These are phyloP conservation scores for Clonostachys byssicola DNA, from an alignment of 2,329 filamentous ascomycete species.

Conservation along the genomic window DNA sequence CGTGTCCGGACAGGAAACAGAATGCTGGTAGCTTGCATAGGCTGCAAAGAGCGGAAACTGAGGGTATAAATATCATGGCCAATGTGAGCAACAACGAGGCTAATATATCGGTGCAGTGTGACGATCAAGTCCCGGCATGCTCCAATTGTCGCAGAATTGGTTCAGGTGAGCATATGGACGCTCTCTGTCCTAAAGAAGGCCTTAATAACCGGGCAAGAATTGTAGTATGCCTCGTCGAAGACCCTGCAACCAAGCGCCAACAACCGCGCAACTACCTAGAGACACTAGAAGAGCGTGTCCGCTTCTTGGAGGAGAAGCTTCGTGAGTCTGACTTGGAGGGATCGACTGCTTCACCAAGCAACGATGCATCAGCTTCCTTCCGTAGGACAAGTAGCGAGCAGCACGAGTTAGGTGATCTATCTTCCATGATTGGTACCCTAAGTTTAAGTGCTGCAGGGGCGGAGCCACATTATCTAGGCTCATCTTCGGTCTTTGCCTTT, in stretches of 20 bases:
- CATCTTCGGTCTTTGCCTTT: constrained; percentile 25
- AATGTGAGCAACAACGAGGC: neutral
- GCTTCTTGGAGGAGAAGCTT: constrained; percentile 20
- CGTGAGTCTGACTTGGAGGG: constrained; percentile 17
- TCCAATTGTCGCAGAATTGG: constrained; percentile 1
- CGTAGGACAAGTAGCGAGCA: constrained; percentile 1
- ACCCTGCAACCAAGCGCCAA: constrained; percentile 27
- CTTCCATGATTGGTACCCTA: constrained; percentile 16
- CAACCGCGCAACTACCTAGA: constrained; percentile 15
- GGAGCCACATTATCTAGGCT: constrained; percentile 28
- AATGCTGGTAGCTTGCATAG: constrained; percentile 1
- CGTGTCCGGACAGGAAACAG: neutral
- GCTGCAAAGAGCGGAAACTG: constrained; percentile 3
- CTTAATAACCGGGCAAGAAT: constrained; percentile 4
- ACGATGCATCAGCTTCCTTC: constrained; percentile 2
- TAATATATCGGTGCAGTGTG: neutral
- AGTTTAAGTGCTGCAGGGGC: constrained; percentile 20
- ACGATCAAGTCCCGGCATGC: constrained; percentile 1
- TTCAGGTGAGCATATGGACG: neutral
- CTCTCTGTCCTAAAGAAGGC: neutral
- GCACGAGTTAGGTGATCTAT: constrained; percentile 1
- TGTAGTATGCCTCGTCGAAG: constrained; percentile 27
- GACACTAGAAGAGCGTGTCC: constrained; percentile 7
- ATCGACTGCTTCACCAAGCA: neutral
- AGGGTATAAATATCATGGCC: neutral